phyloP scores from a whole-genome alignment of 305 asterid species.

The Solanum hybrid region DNA sequence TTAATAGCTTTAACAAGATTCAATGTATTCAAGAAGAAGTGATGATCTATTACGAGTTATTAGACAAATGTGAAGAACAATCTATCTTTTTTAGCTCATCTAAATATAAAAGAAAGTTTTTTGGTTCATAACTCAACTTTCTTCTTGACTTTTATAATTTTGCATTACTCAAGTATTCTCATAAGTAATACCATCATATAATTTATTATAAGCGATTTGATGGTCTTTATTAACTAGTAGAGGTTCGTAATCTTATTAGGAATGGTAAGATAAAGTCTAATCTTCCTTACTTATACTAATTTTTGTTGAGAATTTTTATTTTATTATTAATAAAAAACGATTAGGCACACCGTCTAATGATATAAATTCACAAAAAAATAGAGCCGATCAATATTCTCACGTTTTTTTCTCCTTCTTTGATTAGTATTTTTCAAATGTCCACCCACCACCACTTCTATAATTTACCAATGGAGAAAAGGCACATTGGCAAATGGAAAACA shows the following conservation, averaged over 20 bases:
- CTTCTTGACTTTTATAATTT: too few species aligned
- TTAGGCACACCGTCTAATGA: fast-evolving
- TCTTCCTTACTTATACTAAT: background rate
- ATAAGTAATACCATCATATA: background rate
- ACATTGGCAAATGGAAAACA: background rate
- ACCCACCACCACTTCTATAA: background rate
- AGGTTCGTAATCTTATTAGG: background rate
- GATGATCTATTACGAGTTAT: too few species aligned
- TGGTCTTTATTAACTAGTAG: background rate
- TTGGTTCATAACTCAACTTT: background rate
- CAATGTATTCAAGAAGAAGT: background rate
- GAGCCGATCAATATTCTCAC: background rate
- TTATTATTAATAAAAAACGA: background rate
- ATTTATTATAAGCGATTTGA: too few species aligned
- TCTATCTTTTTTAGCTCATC: background rate
- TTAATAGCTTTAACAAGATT: too few species aligned
- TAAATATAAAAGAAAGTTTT: too few species aligned
- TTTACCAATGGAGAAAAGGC: background rate
- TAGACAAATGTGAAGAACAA: background rate
- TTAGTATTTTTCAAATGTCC: background rate
- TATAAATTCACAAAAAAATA: background rate
- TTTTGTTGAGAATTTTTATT: background rate
- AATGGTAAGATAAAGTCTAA: background rate
- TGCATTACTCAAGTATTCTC: background rate
- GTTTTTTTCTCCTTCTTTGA: background rate